Evolutionary conservation across 2,329 filamentous ascomycete species (phyloP), one percentile per base, ranked within the genome.

Genomic region (Pezizomycotina sp.): DNA sequence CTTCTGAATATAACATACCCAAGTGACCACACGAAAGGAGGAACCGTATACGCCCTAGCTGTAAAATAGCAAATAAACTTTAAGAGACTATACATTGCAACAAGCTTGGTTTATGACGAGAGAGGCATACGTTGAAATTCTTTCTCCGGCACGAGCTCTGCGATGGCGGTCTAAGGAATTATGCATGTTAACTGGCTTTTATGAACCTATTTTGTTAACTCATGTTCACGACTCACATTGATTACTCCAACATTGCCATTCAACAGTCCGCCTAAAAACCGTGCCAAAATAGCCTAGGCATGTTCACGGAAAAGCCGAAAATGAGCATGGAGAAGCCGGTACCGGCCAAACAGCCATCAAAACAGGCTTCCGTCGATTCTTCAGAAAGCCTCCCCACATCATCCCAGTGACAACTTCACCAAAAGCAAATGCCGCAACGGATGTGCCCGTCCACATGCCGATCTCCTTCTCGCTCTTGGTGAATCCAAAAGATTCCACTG

Each of bases 21-120:
- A 53, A 98, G 68, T 55, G 84, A 93, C 89, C 89, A 98, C 16
- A 95, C 81, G 55, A 92, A 82, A 5, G 89, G 89, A 83, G 98
- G 93, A 49, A 95, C 84, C 8, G 86, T 82, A 60, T 92, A 98
- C 31, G 86, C 89, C 50, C 81, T 80, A 49, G 84, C 78, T 83
- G 43, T 39, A 34, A 35, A 31, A 38, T 27, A 28, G 50, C 62
- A 48, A 58, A n/a, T n/a, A n/a, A n/a, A n/a, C n/a, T n/a, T n/a
- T n/a, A n/a, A n/a, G n/a, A n/a, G n/a, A n/a, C n/a, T n/a, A n/a
- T n/a, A n/a, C n/a, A 38, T 36, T 48, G 16, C 47, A 42, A 24
- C 5, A 4, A 45, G 38, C 31, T 15, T 47, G 32, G 3, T 16
- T 4, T 46, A 25, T 18, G 25, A 25, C 42, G 27, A 27, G n/a